Conservation (phyloP, 2,329 filamentous ascomycete genomes). For the Capronia epimyces region DNA sequence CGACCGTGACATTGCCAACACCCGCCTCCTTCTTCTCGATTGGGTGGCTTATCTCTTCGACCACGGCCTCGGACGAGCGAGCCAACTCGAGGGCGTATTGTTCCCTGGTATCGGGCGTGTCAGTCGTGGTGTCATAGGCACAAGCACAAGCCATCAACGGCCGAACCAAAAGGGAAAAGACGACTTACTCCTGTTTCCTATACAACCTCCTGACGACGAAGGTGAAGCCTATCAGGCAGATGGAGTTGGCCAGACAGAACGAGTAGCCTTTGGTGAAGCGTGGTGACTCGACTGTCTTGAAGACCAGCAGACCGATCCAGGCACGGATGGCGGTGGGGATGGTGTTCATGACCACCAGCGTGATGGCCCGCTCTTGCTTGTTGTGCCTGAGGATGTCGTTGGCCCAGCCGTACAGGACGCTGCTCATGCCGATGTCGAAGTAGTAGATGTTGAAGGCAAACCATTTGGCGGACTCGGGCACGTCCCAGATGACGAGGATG, state of each 20-base stretch:
- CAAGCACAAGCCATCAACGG: too few relatives aligned
- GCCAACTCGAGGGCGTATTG: not conserved
- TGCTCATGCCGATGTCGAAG: not conserved
- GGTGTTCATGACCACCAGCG: constrained; percentile 48
- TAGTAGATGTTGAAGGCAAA: constrained; percentile 2
- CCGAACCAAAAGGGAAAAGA: too few relatives aligned
- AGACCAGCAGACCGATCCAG: constrained; percentile 52
- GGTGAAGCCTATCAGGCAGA: constrained; percentile 32
- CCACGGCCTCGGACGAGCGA: not conserved
- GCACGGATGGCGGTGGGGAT: constrained; percentile 51
- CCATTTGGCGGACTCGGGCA: constrained; percentile 24
- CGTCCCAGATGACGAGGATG: constrained; percentile 29
- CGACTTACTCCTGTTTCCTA: not conserved
- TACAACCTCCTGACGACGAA: not conserved
- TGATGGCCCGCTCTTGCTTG: constrained; percentile 46
- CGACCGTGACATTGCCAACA: not conserved
- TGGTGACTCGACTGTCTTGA: constrained; percentile 43
- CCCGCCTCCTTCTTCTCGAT: not conserved
- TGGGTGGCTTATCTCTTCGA: not conserved
- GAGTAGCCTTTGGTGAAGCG: constrained; percentile 42
- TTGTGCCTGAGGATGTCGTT: constrained; percentile 48
- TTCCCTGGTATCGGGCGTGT: not conserved
- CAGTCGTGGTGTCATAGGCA: not conserved
- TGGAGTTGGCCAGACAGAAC: constrained; percentile 38
- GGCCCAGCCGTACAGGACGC: constrained; percentile 31